A percentile compares a stretch with the other conserved stretches of the same genome.
These are phyloP conservation scores for Pseudogymnoascus sp. DNA, from an alignment of 2,329 filamentous ascomycete genomes.

Conservation along the genomic window DNA sequence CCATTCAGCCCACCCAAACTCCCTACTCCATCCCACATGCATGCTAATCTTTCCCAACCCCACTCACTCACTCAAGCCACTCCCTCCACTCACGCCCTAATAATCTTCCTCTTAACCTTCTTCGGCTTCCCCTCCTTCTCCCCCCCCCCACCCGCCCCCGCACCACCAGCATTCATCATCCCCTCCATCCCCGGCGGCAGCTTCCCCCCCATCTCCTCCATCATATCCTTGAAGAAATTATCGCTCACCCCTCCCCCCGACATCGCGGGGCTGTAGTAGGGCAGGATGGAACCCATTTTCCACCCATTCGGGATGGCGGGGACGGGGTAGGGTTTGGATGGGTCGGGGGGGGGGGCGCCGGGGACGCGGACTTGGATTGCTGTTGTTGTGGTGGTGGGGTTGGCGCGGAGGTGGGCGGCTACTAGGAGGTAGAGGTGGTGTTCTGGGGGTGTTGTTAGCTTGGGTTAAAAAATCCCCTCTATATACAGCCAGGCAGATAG, in stretches of 20 bases:
- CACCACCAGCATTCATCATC: conserved; percentile 39
- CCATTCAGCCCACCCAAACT: neutral
- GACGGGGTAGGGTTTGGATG: conserved; percentile 58
- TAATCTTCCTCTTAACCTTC: conserved; percentile 40
- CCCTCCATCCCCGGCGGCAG: conserved; percentile 37
- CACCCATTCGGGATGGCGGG: conserved; percentile 76
- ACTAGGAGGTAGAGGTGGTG: conserved; percentile 82
- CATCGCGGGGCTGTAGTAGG: conserved; percentile 79
- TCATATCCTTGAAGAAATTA: conserved; percentile 92
- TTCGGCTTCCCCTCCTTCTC: conserved; percentile 33
- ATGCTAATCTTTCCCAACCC: neutral
- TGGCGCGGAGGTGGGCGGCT: conserved; percentile 61
- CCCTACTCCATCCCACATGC: neutral
- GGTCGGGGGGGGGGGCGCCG: conserved; percentile 55
- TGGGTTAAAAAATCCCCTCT: neutral
- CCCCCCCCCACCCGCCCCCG: conserved; percentile 19
- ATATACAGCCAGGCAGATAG: neutral
- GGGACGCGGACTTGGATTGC: conserved; percentile 65
- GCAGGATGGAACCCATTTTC: conserved; percentile 79
- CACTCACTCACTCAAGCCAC: too few relatives aligned
- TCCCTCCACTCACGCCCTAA: neutral
- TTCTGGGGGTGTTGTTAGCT: conserved; percentile 34
- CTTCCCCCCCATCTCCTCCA: conserved; percentile 70
- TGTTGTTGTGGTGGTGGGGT: conserved; percentile 67
- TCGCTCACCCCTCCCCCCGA: conserved; percentile 90